Evolutionary conservation across 345 rosid genomes (phyloP).

Genomic region (Boechera stricta): DNA sequence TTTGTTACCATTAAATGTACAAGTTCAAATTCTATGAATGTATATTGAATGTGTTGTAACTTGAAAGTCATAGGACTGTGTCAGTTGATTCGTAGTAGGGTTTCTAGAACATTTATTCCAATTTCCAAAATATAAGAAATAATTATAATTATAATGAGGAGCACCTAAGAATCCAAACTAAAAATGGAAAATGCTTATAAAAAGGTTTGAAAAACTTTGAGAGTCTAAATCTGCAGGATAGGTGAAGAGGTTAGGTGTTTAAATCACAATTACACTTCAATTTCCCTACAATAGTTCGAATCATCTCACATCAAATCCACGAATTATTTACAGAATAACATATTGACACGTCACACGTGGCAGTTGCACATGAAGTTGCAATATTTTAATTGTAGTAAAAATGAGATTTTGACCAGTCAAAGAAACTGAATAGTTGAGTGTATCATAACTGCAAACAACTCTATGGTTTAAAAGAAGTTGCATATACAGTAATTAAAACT

Average conservation of each 20-base stretch:
- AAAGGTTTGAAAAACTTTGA: conserved; percentile 14
- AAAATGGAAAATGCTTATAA: conserved; percentile 16
- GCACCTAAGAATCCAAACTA: conserved; percentile 9
- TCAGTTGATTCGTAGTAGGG: conserved; percentile 6
- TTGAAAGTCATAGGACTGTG: conserved; percentile 14
- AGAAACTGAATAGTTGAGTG: conserved; percentile 28
- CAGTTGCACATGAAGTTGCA: conserved; percentile 28
- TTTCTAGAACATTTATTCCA: conserved; percentile 9
- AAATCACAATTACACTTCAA: conserved; percentile 32
- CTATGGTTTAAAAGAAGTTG: background rate
- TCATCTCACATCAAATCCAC: conserved; percentile 23
- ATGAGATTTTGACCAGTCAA: conserved; percentile 38
- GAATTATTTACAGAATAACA: conserved; percentile 1
- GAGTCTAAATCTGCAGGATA: conserved; percentile 12
- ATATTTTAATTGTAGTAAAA: conserved; percentile 16
- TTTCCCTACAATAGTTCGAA: conserved; percentile 15
- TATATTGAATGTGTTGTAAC: conserved; percentile 18
- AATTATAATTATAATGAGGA: background rate
- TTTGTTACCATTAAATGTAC: conserved; percentile 14
- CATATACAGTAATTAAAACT: background rate
- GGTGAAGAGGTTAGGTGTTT: conserved; percentile 37
- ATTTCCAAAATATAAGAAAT: background rate
- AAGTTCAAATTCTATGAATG: conserved; percentile 26
- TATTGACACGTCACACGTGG: background rate
- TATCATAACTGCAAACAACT: conserved; percentile 31